Conservation (phyloP, 2,329 filamentous ascomycete genomes). For the Acephala macrosclerotiorum region DNA sequence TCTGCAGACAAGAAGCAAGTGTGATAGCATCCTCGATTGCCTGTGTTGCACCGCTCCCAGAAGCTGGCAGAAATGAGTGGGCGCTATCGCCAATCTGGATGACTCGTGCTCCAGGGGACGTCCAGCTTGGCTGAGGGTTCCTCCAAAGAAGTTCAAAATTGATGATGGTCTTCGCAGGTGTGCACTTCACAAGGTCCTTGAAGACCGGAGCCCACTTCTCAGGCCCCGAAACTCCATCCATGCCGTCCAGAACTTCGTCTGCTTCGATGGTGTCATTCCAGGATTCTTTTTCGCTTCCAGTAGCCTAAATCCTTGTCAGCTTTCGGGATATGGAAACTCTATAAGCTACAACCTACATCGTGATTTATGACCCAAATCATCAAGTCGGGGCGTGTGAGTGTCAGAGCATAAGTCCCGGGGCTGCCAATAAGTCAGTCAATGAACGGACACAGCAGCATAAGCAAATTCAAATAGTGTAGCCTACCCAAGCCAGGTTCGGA, state of each 20-base stretch:
- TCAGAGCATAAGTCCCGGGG: conserved; percentile 6
- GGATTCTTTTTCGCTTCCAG: conserved; percentile 16
- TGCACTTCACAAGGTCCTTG: conserved; percentile 36
- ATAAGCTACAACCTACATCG: conserved; percentile 26
- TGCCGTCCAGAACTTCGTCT: conserved; percentile 15
- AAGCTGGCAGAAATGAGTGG: conserved; percentile 49
- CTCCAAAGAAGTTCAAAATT: conserved; percentile 45
- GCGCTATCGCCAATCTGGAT: conserved; percentile 49
- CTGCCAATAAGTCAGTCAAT: conserved; percentile 29
- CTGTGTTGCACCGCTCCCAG: conserved; percentile 48
- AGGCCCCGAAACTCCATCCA: conserved; percentile 9
- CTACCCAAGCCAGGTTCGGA: conserved; percentile 51
- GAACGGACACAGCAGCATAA: conserved; percentile 40
- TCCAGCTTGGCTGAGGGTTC: conserved; percentile 43
- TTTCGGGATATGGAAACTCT: conserved; percentile 42
- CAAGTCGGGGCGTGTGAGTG: conserved; percentile 14
- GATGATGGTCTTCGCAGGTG: conserved; percentile 35
- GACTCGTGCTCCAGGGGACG: conserved; percentile 39
- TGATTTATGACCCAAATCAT: conserved; percentile 22
- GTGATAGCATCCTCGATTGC: conserved; percentile 49
- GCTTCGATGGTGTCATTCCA: conserved; percentile 17
- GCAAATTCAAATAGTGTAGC: conserved; percentile 62
- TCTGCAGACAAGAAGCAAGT: conserved; percentile 45
- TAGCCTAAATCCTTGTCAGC: conserved; percentile 1
- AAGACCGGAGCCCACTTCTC: conserved; percentile 37